Percentiles rank a stretch among this genome's conserved stretches.
Conservation (phyloP, 345 rosid species). For the Rubroshorea leprosula region DNA sequence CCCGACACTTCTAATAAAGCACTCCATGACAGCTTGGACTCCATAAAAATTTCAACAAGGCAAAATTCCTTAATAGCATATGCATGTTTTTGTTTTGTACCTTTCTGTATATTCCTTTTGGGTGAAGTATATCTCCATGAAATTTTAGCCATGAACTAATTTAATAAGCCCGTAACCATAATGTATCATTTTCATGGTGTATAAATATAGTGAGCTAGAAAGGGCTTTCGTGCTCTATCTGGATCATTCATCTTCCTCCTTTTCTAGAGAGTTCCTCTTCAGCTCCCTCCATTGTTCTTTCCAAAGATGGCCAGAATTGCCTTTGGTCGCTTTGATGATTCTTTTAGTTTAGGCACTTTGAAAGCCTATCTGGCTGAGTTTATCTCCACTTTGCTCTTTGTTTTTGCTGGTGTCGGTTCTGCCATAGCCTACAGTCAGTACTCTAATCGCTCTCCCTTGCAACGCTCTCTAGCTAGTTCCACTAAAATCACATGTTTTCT, state of each 20-base stretch:
- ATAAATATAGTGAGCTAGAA: slow-evolving; percentile 5
- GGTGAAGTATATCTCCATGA: too few species aligned
- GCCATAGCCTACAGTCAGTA: slow-evolving; percentile 76
- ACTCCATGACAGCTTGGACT: slow-evolving; percentile 8
- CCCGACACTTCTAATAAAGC: slow-evolving; percentile 13
- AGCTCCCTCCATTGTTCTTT: too few species aligned
- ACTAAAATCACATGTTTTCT: too few species aligned
- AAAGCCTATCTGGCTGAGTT: slow-evolving; percentile 88
- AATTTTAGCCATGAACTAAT: too few species aligned
- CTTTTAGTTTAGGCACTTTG: slow-evolving; percentile 70
- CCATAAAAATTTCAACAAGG: too few species aligned
- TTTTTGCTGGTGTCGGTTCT: too few species aligned
- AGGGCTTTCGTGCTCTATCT: slow-evolving; percentile 1
- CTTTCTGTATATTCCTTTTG: too few species aligned
- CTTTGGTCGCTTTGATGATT: slow-evolving; percentile 80
- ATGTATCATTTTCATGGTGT: neutral
- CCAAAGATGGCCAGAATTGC: slow-evolving; percentile 54
- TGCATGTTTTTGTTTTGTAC: too few species aligned
- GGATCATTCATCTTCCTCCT: neutral
- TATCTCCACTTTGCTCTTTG: slow-evolving; percentile 88
- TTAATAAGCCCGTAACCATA: too few species aligned
- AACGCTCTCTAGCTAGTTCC: too few species aligned
- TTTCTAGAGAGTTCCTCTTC: neutral
- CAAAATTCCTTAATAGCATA: too few species aligned
- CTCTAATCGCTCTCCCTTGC: neutral